Conservation (phyloP, 1,284 basidiomycete species). For the Puccinia polysora region DNA sequence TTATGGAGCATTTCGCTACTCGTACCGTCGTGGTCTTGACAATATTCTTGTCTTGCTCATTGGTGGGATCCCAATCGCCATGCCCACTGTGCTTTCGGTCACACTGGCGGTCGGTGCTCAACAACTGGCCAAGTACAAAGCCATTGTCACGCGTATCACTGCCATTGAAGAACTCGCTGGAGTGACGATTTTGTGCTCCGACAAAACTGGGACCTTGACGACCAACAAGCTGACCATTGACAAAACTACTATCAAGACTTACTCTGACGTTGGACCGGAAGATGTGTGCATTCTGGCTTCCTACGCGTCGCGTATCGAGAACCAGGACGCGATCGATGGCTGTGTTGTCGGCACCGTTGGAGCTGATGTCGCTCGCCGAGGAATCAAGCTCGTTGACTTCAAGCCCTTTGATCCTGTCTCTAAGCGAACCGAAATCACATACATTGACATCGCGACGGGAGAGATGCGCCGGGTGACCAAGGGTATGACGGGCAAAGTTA, state of each 20-base stretch:
- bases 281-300: constrained; percentile 89
- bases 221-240: constrained; percentile 99
- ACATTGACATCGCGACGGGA: constrained; percentile 84
- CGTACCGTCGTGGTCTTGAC: constrained; percentile 87
- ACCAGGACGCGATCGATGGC: constrained; percentile 93
- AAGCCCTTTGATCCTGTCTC: constrained; percentile 99
- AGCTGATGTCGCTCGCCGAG: constrained; percentile 72
- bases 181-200: constrained; percentile 93
- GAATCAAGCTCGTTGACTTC: constrained; percentile 95
- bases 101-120: constrained; percentile 96
- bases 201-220: constrained; percentile 94
- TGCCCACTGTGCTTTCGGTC: constrained; percentile 93
- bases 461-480: constrained; percentile 97
- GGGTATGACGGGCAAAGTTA: constrained; percentile 87
- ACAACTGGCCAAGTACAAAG: constrained; percentile 97
- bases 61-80: constrained; percentile 94
- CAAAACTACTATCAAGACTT: constrained; percentile 82
- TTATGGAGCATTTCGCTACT: constrained; percentile 79
- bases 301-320: constrained; percentile 95
- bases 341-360: constrained; percentile 78
- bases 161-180: constrained; percentile 95
- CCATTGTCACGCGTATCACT: constrained; percentile 95
- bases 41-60: constrained; percentile 95
- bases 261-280: constrained; percentile 79
- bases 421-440: constrained; percentile 98